Base-by-base conservation (phyloP, 768 basidiomycete species). In the Chalciporus sphaerocephalus region DNA sequence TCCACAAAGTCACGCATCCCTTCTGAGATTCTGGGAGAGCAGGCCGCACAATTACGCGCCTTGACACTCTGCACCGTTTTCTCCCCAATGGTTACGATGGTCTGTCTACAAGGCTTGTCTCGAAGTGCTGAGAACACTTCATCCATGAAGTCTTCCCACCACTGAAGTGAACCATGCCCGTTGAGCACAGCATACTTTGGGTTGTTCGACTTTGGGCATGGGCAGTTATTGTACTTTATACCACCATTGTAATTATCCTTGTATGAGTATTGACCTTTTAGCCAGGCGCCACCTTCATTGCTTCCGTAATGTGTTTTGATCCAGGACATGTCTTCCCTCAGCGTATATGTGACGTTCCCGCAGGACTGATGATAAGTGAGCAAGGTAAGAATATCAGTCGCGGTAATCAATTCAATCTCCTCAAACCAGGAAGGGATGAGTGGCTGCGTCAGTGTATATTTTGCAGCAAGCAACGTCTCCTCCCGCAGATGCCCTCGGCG, bases 401-500 rank as follows among this genome's bases (percentile, higher is more conserved):
- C 61, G 20, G 50, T 55, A 20, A 71, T 57, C 23, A 60, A 10
- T 1, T 42, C 40, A 4, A 70, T 54, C 28, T 66, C 68, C 38
- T 54, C 36, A 13, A 59, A 54, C 46, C 59, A 55, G 1, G 44
- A 32, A 0, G 58, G 55, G 10, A 56, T 40, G 33, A 64, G 47
- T 0, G 67, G 56, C 20, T 55, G 44, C 2, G 48, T 23, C 35
- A 71, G 49, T 0, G 66, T 62, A 27, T 53, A 48, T 20, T 48
- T 57, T n/a, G 66, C 64, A 28, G 70, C 67, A 2, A 59, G 49
- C 15, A 50, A 20, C 0, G 59, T 59, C 33, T 64, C 57, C 6
- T 55, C 44, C 20, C 38, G 47, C n/a, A 62, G 36, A 6, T 40
- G 36, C 28, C 58, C 62, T 8, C 51, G 58, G 16, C 51, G 53